Evolutionary conservation across 352 stramenopile species (phyloP).

Genomic region (Discostella stelligera): DNA sequence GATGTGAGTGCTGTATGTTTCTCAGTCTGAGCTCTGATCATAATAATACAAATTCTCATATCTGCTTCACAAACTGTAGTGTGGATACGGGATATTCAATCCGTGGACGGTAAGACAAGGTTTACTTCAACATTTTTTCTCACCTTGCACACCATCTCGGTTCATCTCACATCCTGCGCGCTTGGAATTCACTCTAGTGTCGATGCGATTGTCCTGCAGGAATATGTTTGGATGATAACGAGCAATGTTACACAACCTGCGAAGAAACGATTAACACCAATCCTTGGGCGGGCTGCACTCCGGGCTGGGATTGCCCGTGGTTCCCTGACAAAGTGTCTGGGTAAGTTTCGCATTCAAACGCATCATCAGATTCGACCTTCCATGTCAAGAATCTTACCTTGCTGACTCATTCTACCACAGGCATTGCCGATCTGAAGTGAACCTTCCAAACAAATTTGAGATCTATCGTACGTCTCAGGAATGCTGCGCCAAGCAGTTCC

Average conservation of each 20-base stretch:
- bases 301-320: constrained; percentile 49
- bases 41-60: no score
- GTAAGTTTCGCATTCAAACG: neutral
- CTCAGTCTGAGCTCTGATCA: no score
- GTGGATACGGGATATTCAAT: constrained; percentile 27
- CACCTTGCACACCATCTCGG: no score
- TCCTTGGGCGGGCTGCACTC: constrained; percentile 34
- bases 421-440: constrained; percentile 24
- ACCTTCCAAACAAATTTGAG: constrained; percentile 30
- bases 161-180: no score
- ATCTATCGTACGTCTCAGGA: constrained; percentile 38
- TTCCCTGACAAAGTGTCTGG: constrained; percentile 15
- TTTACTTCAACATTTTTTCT: neutral
- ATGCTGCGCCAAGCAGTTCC: constrained; percentile 29
- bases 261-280: constrained; percentile 39
- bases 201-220: constrained; percentile 45
- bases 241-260: constrained; percentile 41
- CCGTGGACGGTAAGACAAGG: constrained; percentile 28
- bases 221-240: constrained; percentile 43
- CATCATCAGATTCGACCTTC: neutral
- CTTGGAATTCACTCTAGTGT: constrained; percentile 3
- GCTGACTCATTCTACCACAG: neutral
- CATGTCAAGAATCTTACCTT: neutral
- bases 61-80: neutral
- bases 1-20: no score